These are phyloP conservation scores for Batkoa obscura DNA, from an alignment of 371 early-diverging fungal species.

Conservation along the genomic window DNA sequence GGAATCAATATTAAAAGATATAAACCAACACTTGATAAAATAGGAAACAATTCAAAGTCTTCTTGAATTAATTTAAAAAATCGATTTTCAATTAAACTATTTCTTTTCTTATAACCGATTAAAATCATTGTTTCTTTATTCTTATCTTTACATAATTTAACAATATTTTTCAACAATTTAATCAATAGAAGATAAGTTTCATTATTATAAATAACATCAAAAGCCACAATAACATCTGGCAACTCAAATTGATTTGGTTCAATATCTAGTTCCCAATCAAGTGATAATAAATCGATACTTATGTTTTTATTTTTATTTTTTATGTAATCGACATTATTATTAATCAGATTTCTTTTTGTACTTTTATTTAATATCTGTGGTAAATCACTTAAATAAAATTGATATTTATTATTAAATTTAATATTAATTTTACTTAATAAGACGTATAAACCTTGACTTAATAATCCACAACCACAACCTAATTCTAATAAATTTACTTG, in stretches of 20 bases:
- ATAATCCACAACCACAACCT: neutral
- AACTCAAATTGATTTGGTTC: neutral
- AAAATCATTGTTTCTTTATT: too few species aligned
- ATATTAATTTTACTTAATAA: neutral
- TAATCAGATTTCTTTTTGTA: neutral
- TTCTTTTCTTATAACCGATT: too few species aligned
- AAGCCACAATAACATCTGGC: neutral
- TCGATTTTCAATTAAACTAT: too few species aligned
- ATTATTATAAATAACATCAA: conserved; percentile 3
- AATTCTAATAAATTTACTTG: neutral
- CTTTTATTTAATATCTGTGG: neutral
- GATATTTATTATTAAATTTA: neutral
- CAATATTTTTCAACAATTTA: neutral
- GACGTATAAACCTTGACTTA: neutral
- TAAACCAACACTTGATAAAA: too few species aligned
- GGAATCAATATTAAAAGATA: too few species aligned
- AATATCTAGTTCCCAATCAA: neutral
- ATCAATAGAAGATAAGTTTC: neutral
- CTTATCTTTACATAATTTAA: neutral
- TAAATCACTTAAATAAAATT: neutral
- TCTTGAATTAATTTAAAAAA: too few species aligned
- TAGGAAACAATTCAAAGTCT: too few species aligned
- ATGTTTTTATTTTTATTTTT: too few species aligned
- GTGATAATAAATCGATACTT: too few species aligned
- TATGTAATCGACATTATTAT: too few species aligned